Conservation (phyloP, 805 yeast genomes). For the Wickerhamomyces ciferrii region DNA sequence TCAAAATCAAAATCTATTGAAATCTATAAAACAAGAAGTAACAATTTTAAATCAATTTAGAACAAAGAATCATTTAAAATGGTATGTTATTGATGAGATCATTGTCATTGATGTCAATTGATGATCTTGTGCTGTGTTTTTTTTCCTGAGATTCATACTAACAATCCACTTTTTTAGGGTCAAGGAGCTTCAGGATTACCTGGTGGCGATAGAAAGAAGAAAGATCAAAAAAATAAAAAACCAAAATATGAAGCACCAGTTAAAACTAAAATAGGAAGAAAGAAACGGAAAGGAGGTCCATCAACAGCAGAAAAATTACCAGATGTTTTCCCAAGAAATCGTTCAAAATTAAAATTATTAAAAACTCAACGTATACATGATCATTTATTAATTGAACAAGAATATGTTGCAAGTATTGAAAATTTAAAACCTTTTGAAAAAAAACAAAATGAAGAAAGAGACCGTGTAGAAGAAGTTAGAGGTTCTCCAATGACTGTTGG, state of each 20-base stretch:
- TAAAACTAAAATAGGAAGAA: conserved; percentile 87
- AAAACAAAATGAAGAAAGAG: conserved; percentile 92
- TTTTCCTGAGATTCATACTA: too few relatives aligned
- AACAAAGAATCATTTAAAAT: not conserved
- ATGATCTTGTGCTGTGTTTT: too few relatives aligned
- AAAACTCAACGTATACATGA: conserved; percentile 96
- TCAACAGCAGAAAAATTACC: conserved; percentile 84
- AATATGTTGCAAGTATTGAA: conserved; percentile 92
- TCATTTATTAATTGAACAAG: conserved; percentile 90
- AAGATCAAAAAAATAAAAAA: conserved; percentile 73
- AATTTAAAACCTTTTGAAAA: conserved; percentile 94
- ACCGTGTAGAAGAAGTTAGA: conserved; percentile 90
- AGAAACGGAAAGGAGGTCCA: conserved; percentile 87
- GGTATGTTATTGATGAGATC: too few relatives aligned
- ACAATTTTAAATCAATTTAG: too few relatives aligned
- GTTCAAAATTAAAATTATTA: conserved; percentile 86
- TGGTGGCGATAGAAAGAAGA: conserved; percentile 48
- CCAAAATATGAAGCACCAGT: conserved; percentile 99
- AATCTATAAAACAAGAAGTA: too few relatives aligned
- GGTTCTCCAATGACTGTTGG: conserved; percentile 97
- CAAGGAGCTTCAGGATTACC: conserved; percentile 49
- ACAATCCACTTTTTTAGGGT: conserved; percentile 29
- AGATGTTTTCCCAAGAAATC: conserved; percentile 81
- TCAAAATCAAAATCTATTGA: not conserved
- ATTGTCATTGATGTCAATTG: too few relatives aligned